Base-by-base conservation (phyloP, 768 basidiomycete genomes). In the Mycena vulgaris region DNA sequence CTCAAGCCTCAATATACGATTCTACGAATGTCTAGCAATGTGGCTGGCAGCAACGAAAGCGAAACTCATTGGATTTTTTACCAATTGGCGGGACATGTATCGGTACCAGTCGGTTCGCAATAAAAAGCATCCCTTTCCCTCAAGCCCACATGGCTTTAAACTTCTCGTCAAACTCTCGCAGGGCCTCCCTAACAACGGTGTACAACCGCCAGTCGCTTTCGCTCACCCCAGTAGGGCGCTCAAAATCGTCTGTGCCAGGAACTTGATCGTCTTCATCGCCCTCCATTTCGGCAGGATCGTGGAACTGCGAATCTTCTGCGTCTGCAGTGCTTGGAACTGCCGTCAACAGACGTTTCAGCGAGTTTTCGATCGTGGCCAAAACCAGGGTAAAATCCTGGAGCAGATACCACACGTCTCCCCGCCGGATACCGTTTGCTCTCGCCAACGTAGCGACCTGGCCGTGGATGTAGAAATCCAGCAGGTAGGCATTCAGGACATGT, bases 401-500 rank as follows among this genome's bases (percentile, higher is more conserved):
- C 8, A 86, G 70, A 77, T 87, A 92, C 90, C 91, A 92, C n/a
- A 92, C 69, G 28, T 92, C 90, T 11, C 89, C 89, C 6, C 79
- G 76, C n/a, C 90, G 80, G 48, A 92, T 89, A 2, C 84, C 88
- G 58, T 92, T 92, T 6, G 89, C 89, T 0, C 70, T 70, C 14
- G 80, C 81, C 37, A 92, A 76, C 2, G 88, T 81, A 2, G 78
- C 75, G 9, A 82, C 79, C 74, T 90, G 90, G 0, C 92, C 93
- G 66, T 93, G 93, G 0, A 76, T 85, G 75, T 87, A 92, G 78
- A 92, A 94, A 74, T 94, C 93, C 51, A 88, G 80, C 19, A 93
- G 77, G 73, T 92, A 92, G 0, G 90, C 92, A 68, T 93, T 93
- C 51, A 92, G 82, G 2, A 75, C 72, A 55, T 78, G 72, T 55